Evolutionary conservation across 1,139 yeast genomes (phyloP).

Genomic region (Pichia kudriavzevii): DNA sequence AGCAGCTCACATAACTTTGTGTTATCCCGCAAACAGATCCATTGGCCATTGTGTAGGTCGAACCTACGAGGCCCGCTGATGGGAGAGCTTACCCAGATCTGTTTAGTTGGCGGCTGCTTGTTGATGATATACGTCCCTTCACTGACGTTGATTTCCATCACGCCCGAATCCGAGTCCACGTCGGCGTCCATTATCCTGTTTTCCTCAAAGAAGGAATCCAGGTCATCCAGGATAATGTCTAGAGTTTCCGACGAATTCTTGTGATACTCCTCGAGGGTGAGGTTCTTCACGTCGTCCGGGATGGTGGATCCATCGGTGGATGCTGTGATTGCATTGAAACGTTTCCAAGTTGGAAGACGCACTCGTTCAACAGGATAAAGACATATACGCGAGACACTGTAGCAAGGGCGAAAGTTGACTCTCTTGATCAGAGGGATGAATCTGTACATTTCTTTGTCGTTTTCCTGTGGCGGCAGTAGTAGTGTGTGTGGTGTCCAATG

Average conservation of each 20-base stretch:
- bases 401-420: too few relatives aligned
- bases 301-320: slow-evolving; percentile 46
- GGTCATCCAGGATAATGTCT: slow-evolving; percentile 53
- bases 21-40: slow-evolving; percentile 59
- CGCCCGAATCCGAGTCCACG: slow-evolving; percentile 76
- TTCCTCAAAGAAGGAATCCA: slow-evolving; percentile 48
- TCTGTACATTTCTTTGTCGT: too few relatives aligned
- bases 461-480: too few relatives aligned
- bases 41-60: slow-evolving; percentile 48
- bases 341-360: too few relatives aligned
- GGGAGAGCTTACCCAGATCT: slow-evolving; percentile 89
- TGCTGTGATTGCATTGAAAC: slow-evolving; percentile 23
- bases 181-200: slow-evolving; percentile 58
- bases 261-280: slow-evolving; percentile 49
- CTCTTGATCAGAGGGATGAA: too few relatives aligned
- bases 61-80: slow-evolving; percentile 83
- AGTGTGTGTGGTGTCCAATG: too few relatives aligned
- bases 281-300: slow-evolving; percentile 41
- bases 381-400: too few relatives aligned
- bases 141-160: slow-evolving; percentile 61
- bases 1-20: slow-evolving; percentile 41
- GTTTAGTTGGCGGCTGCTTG: slow-evolving; percentile 91
- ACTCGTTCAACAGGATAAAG: too few relatives aligned
- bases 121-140: slow-evolving; percentile 81
- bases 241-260: slow-evolving; percentile 51